Base-by-base conservation (phyloP, 768 basidiomycete genomes). In the Thelephora aurantiotincta region DNA sequence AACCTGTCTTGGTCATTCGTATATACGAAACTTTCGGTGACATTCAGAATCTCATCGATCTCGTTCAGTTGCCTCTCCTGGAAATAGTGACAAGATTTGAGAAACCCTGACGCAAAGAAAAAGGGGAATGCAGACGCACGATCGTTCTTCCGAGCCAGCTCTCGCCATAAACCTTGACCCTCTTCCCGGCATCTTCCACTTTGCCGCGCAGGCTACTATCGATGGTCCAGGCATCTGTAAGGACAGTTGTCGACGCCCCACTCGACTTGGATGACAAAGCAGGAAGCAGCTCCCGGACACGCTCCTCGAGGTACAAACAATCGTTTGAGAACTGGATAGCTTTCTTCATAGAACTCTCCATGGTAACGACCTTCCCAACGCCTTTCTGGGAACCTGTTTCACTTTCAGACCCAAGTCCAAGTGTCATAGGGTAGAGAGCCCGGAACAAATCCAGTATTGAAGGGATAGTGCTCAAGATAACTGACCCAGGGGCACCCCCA, bases 251-350 rank as follows among this genome's bases (percentile, higher is more conserved):
- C 5, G 26, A 30, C 9, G 26, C 9, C 9, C 9, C 9, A 9
- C 26, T 30, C 9, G 26, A 30, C 26, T 9, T 14, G 16, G 46
- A 43, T 6, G 49, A 46, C n/a, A 45, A 22, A 16, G 35, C 19
- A 34, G 57, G 52, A 42, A 61, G 63, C 18, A 78, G 51, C 23
- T 66, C 66, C 48, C 65, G 67, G 0, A 82, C 59, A 54, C 82
- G 73, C 18, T 64, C 61, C 26, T 69, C 69, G 22, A 93, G 69
- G 58, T 82, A 87, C 18, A 73, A 55, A 53, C 80, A 88, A 52
- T 93, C 83, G 59, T 96, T 96, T 14, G 86, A 79, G 58, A 83
- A 83, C 44, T 77, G 75, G 73, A 94, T 80, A 1, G 73, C 68
- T 22, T 68, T 63, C 16, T 75, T 75, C 9, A 80, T 65, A 0